Base-by-base conservation (phyloP, 1,284 basidiomycete genomes). In the Malassezia dermatis region DNA sequence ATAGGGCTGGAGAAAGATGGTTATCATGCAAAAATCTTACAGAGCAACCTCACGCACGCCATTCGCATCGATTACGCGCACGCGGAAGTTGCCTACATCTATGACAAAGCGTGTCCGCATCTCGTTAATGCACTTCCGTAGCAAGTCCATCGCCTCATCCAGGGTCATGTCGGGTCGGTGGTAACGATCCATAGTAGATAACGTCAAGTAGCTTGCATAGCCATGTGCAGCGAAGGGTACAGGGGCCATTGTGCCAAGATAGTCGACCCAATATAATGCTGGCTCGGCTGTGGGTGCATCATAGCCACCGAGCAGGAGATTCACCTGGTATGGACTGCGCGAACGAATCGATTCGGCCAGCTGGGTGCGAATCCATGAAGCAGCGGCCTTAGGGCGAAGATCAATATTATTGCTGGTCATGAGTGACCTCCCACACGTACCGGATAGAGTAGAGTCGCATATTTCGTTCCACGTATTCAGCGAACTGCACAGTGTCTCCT, bases 191-290 rank as follows among this genome's bases (percentile, higher is more conserved):
- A 98, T 81, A 68, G 91, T 87, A 81, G 86, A 85, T 66, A 96
- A 78, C 19, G 84, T 85, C 75, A 98, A 93, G 77, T 91, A 93
- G 58, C 85, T 83, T 34, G 89, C 93, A 73, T 96, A 91, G 1
- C 93, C 94, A 74, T 96, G 93, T 0, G 90, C 90, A 7, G 84
- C 91, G 75, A 91, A 98, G 0, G 91, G 90, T 5, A 96, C 86
- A 48, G 84, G 81, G 2, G 84, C 83, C 68, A 87, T 80, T 8
- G 93, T 94, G 34, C 93, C 93, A 41, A 94, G 81, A 75, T 94
- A 90, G 78, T 98, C 93, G 60, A 95, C 80, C 90, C 91, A 96
- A 78, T 91, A 95, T 5, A 96, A 80, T 62, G 86, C 84, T 4
- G 79, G 89, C 15, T 73, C 63, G 10, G 69, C 68, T 23, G 75